Conservation (phyloP, 176 grass and related monocot species). For the Neostapfia colusana region DNA sequence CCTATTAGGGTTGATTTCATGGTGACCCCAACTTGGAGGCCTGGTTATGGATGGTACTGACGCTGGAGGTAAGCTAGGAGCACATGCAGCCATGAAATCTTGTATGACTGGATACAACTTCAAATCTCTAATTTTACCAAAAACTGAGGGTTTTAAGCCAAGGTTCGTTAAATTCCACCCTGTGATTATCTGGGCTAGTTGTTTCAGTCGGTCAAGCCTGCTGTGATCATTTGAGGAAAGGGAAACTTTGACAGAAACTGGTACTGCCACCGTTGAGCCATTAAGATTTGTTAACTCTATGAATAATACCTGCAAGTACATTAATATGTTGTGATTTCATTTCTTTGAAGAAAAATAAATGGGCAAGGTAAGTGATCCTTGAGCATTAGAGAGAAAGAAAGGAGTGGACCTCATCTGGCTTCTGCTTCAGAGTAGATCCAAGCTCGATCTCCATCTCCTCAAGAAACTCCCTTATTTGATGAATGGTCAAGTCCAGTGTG, state of each 20-base stretch:
- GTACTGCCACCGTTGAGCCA: slow-evolving; percentile 46
- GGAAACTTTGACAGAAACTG: slow-evolving; percentile 40
- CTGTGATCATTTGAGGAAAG: slow-evolving; percentile 2
- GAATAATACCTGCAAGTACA: slow-evolving; percentile 34
- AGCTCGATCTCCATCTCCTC: slow-evolving; percentile 23
- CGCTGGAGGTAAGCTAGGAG: slow-evolving; percentile 27
- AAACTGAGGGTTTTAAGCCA: slow-evolving; percentile 37
- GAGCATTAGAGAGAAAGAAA: slow-evolving; percentile 17
- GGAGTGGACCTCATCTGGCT: slow-evolving; percentile 16
- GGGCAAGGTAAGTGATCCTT: neutral
- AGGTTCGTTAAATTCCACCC: slow-evolving; percentile 36
- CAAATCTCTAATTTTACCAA: slow-evolving; percentile 40
- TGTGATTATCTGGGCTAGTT: slow-evolving; percentile 35
- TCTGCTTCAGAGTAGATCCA: slow-evolving; percentile 9
- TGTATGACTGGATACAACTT: slow-evolving; percentile 33
- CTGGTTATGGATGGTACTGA: slow-evolving; percentile 7
- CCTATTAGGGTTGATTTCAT: neutral
- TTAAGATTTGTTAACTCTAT: slow-evolving; percentile 46
- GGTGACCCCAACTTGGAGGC: slow-evolving; percentile 21
- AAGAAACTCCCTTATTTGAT: slow-evolving; percentile 19
- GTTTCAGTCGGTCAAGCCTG: slow-evolving; percentile 20
- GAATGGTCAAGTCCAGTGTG: slow-evolving; percentile 35
- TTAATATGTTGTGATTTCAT: slow-evolving; percentile 22
- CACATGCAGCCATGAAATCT: neutral
- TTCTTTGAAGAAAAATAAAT: neutral